Percentiles rank a stretch among this genome's conserved stretches.
phyloP scores from a whole-genome alignment of 2,329 filamentous ascomycete genomes.

The Knufia fluminis region DNA sequence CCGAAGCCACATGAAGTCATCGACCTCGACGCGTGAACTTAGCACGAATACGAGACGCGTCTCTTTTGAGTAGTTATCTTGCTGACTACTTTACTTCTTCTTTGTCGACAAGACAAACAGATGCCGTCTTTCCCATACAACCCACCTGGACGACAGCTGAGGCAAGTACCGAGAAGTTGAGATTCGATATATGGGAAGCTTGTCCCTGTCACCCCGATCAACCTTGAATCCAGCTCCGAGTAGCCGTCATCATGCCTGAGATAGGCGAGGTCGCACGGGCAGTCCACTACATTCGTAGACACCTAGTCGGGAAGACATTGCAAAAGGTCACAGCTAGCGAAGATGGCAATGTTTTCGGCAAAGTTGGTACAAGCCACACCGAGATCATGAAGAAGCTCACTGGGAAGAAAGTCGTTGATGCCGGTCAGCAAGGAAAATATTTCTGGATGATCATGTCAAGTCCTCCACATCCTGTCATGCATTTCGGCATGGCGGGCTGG shows the following conservation, averaged over 20 bases:
- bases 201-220: no score
- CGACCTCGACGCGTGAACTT: neutral
- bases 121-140: no score
- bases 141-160: no score
- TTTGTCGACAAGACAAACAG: no score
- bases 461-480: conserved; percentile 79
- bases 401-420: conserved; percentile 62
- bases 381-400: conserved; percentile 65
- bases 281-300: conserved; percentile 72
- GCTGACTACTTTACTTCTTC: no score
- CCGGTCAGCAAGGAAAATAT: conserved; percentile 89
- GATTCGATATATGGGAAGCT: no score
- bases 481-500: conserved; percentile 76
- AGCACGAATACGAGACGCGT: conserved; percentile 5
- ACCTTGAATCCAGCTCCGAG: no score
- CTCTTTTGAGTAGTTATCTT: neutral
- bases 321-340: conserved; percentile 60
- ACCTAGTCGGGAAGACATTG: conserved; percentile 77
- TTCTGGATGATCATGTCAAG: conserved; percentile 79
- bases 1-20: conserved; percentile 7
- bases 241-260: conserved; percentile 41
- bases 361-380: conserved; percentile 69
- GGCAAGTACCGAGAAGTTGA: neutral
- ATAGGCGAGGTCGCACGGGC: conserved; percentile 64
- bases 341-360: conserved; percentile 80